Evolutionary conservation across 345 rosid species (phyloP).

Genomic region (Citrus mangshanensis): DNA sequence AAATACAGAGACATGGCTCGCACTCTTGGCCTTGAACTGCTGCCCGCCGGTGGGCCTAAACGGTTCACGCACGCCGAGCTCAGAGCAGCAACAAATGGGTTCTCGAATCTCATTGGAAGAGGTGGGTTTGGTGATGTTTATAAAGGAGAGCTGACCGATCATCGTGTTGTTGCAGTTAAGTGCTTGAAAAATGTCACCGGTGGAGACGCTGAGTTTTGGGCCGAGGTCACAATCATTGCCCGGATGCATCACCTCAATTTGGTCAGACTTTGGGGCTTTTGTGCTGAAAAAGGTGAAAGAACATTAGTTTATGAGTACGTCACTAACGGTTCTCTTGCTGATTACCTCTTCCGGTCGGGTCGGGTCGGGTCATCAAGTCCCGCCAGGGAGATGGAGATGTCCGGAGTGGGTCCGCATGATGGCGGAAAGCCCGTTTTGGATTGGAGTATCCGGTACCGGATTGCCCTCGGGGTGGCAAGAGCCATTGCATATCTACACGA

Average conservation of each 20-base stretch:
- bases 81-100: slow-evolving; percentile 50
- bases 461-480: slow-evolving; percentile 63
- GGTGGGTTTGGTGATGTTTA: slow-evolving; percentile 77
- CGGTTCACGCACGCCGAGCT: slow-evolving; percentile 54
- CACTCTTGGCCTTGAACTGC: slow-evolving; percentile 61
- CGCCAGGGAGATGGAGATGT: slow-evolving; percentile 12
- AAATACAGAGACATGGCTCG: slow-evolving; percentile 72
- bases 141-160: slow-evolving; percentile 53
- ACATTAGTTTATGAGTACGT: slow-evolving; percentile 63
- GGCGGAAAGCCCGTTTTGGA: slow-evolving; percentile 34
- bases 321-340: slow-evolving; percentile 62
- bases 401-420: not conserved
- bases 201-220: slow-evolving; percentile 66
- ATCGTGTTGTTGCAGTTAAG: slow-evolving; percentile 60
- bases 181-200: slow-evolving; percentile 58
- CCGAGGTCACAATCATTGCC: slow-evolving; percentile 69
- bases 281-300: slow-evolving; percentile 62
- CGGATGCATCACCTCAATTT: slow-evolving; percentile 68
- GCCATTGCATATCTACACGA: slow-evolving; percentile 76
- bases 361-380: not conserved
- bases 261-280: slow-evolving; percentile 65
- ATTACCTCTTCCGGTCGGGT: slow-evolving; percentile 35
- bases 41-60: slow-evolving; percentile 69
- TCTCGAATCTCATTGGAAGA: slow-evolving; percentile 47
- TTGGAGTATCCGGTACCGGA: slow-evolving; percentile 57